A percentile compares a stretch with the other conserved stretches of the same genome.
Conservation (phyloP, 2,329 filamentous ascomycete species). For the Alternaria triticina region DNA sequence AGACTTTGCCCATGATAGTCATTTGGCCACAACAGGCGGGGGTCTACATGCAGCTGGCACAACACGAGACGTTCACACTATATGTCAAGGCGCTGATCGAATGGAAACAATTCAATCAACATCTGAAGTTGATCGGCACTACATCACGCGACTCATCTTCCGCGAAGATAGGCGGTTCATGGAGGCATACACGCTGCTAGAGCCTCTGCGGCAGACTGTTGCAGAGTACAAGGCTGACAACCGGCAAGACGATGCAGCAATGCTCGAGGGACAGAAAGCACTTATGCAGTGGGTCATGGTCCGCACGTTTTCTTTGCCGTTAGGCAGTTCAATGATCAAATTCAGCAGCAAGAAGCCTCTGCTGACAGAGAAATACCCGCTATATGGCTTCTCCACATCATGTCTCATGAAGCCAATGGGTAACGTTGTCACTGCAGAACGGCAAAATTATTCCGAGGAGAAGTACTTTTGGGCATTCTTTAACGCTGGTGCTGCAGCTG, state of each 20-base stretch:
- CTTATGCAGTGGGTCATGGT: slow-evolving; percentile 85
- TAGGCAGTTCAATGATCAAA: slow-evolving; percentile 85
- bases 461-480: slow-evolving; percentile 99
- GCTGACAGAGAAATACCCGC: slow-evolving; percentile 88
- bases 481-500: slow-evolving; percentile 92
- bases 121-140: slow-evolving; percentile 80
- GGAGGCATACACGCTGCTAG: slow-evolving; percentile 84
- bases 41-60: slow-evolving; percentile 22
- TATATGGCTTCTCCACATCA: slow-evolving; percentile 88
- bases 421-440: slow-evolving; percentile 91
- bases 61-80: slow-evolving; percentile 73
- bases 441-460: slow-evolving; percentile 85
- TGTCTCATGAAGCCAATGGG: slow-evolving; percentile 92
- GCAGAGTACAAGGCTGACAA: slow-evolving; percentile 78
- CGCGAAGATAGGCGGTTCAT: slow-evolving; percentile 87
- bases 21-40: slow-evolving; percentile 23
- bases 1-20: slow-evolving; percentile 32
- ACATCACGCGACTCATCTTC: slow-evolving; percentile 86
- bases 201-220: slow-evolving; percentile 79
- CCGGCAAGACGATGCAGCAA: slow-evolving; percentile 82
- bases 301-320: slow-evolving; percentile 85
- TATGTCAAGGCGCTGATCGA: slow-evolving; percentile 72
- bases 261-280: slow-evolving; percentile 91
- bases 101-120: slow-evolving; percentile 74
- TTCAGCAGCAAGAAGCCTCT: slow-evolving; percentile 87